Evolutionary conservation across 768 basidiomycete species (phyloP).

Genomic region (Lentinula detonsa): DNA sequence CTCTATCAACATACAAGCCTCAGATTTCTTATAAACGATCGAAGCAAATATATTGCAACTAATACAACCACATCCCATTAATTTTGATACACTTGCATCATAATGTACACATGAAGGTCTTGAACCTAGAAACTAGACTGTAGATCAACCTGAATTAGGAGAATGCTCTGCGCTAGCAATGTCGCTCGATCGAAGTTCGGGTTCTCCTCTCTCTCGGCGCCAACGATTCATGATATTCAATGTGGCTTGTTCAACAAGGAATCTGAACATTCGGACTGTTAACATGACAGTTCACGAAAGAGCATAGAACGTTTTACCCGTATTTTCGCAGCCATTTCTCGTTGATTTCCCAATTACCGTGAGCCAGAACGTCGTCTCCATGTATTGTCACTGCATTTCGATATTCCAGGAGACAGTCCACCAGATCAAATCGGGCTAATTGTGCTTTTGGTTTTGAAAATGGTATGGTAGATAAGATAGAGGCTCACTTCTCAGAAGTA

Average conservation of each 20-base stretch:
- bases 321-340: constrained; percentile 83
- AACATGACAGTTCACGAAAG: background rate
- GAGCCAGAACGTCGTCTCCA: constrained; percentile 87
- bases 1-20: background rate
- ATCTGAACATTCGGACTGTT: constrained; percentile 18
- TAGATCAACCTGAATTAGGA: constrained; percentile 14
- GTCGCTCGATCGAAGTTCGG: constrained; percentile 56
- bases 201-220: constrained; percentile 78
- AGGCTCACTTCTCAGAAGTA: constrained; percentile 67
- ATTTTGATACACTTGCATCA: background rate
- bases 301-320: constrained; percentile 41
- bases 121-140: background rate
- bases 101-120: background rate
- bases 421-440: constrained; percentile 70
- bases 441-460: constrained; percentile 1
- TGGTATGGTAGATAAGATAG: constrained; percentile 12
- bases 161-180: constrained; percentile 33
- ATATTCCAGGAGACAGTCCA: constrained; percentile 75
- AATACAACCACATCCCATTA: background rate
- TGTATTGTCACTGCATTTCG: constrained; percentile 67
- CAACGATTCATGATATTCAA: constrained; percentile 78
- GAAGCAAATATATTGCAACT: background rate
- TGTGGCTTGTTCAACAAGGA: constrained; percentile 70
- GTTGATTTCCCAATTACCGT: constrained; percentile 84
- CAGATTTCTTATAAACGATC: background rate